Percentiles rank a stretch among this genome's conserved stretches.
phyloP scores from a whole-genome alignment of 2,329 filamentous ascomycete genomes.

The Fusarium sp. region DNA sequence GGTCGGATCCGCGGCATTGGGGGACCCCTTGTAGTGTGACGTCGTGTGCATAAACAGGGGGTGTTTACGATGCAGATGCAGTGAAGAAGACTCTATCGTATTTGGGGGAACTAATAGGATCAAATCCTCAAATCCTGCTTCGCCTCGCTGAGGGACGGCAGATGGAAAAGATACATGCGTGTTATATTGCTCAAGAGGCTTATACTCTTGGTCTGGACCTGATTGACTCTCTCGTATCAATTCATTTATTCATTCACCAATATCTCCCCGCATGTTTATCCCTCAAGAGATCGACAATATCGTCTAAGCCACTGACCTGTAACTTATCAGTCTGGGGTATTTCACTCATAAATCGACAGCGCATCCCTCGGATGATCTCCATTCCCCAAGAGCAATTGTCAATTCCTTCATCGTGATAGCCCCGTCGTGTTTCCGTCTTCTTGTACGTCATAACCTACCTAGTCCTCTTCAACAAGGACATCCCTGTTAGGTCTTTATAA shows the following conservation, averaged over 20 bases:
- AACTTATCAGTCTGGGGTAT: not conserved
- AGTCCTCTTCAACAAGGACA: conserved; percentile 11
- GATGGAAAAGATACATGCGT: not conserved
- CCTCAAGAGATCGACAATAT: conserved; percentile 6
- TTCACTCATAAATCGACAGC: conserved; percentile 7
- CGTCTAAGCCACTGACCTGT: conserved; percentile 3
- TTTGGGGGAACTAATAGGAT: not conserved
- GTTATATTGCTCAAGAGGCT: not conserved
- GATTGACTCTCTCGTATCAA: not conserved
- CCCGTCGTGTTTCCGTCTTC: conserved; percentile 11
- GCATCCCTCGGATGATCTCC: not conserved
- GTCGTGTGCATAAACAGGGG: not conserved
- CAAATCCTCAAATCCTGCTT: not conserved
- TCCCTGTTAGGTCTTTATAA: conserved; percentile 10
- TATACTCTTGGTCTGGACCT: not conserved
- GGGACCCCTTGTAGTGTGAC: not conserved
- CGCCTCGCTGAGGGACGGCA: not conserved
- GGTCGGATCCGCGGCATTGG: conserved; percentile 23
- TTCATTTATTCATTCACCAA: not conserved
- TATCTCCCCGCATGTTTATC: not conserved
- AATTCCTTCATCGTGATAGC: not conserved
- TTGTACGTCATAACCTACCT: conserved; percentile 22
- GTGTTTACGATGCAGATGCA: not conserved
- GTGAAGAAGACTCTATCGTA: not conserved
- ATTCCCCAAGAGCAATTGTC: not conserved